Base-by-base conservation (phyloP, 129 eudicot species). In the Centaurea solstitialis region DNA sequence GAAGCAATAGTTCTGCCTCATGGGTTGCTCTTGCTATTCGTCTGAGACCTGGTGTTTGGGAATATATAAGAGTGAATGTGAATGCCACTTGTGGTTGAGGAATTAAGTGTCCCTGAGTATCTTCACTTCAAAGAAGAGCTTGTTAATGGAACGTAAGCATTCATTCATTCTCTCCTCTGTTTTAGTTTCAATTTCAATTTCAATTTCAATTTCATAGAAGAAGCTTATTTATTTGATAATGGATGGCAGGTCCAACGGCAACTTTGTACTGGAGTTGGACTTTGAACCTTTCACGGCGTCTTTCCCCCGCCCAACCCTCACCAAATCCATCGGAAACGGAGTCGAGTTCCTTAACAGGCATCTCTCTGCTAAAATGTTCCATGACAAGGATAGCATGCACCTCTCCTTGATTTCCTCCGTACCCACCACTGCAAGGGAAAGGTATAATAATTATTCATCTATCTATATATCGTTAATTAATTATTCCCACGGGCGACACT, bases 291-390 rank as follows among this genome's bases (percentile, higher is more conserved):
- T 92, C 79, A 96, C 94, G 0, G 89, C 97, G 0, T 93, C 98
- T 24, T 87, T 92, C 76, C 98, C 98, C 15, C 85, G 85, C 9
- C 99, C 99, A 15, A 92, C 97, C 8, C 93, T 93, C 28, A 93
- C 99, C 70, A 96, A 93, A 71, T 96, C 95, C 11, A 96, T 96
- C 39, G 99, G 99, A 3, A 96, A 96, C 41, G 99, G 99, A 33
- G 98, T 96, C 35, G 97, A 96, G 90, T 93, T 96, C 74, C 99
- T 96, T 79, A 93, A 93, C 86, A 76, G 99, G 73, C 97, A 96
- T 62, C 97, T 96, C 67, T 96, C 99, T 41, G 98, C 99, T 7
- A 93, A 96, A 68, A 93, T 96, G 99, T 96, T 96, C 69, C 99
- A 93, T 75, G 95, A 91, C 88, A 96, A 80, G 84, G 99, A 96